phyloP scores from a whole-genome alignment of 306 rosid species.

The Lotus japonicus region DNA sequence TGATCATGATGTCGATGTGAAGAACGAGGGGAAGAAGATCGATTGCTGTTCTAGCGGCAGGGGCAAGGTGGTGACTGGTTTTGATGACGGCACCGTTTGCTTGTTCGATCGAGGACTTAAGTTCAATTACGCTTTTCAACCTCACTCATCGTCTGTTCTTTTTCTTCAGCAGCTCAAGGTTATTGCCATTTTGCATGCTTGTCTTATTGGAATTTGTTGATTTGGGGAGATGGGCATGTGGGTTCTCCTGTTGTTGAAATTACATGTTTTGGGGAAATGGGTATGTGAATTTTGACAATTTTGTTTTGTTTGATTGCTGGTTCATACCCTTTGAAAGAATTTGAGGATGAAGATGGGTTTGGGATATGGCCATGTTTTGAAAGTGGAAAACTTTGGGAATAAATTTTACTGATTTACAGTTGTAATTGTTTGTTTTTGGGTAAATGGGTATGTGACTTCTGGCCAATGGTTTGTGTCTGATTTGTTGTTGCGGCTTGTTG shows the following conservation, averaged over 20 bases:
- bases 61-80: slow-evolving; percentile 85
- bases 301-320: too few species aligned
- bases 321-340: too few species aligned
- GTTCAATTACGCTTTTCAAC: slow-evolving; percentile 72
- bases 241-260: background rate
- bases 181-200: background rate
- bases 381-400: background rate
- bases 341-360: background rate
- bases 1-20: background rate
- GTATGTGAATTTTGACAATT: background rate
- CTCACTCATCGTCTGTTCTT: slow-evolving; percentile 73
- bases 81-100: slow-evolving; percentile 67
- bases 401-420: background rate
- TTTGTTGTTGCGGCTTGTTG: too few species aligned
- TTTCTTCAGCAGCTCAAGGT: slow-evolving; percentile 99
- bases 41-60: slow-evolving; percentile 91
- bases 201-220: background rate
- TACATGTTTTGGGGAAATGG: background rate
- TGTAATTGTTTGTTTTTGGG: slow-evolving; percentile 5
- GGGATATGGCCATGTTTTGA: too few species aligned
- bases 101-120: slow-evolving; percentile 87
- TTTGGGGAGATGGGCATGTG: background rate
- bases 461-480: background rate
- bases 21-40: slow-evolving; percentile 22
- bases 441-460: background rate